Evolutionary conservation across 352 stramenopile species (phyloP).

Genomic region (Phytophthora hybrid): DNA sequence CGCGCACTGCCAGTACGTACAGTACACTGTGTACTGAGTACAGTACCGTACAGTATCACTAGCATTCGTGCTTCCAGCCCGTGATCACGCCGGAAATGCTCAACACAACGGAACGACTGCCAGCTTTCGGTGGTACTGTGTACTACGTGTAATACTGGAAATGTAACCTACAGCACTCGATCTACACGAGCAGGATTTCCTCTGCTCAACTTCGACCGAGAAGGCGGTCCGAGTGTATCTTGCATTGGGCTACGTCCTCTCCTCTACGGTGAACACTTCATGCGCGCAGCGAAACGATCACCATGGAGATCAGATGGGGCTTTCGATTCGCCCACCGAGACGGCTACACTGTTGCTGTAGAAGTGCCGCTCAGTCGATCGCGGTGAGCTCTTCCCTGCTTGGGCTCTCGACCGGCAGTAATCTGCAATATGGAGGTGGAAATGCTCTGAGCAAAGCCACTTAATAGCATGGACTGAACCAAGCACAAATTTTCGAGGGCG

Average conservation of each 20-base stretch:
- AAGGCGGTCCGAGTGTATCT: neutral
- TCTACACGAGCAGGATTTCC: neutral
- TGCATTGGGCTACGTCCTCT: neutral
- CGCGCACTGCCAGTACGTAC: conserved; percentile 1
- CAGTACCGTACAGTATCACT: conserved; percentile 6
- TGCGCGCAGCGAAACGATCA: conserved; percentile 4
- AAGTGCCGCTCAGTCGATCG: conserved; percentile 6
- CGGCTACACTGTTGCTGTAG: neutral
- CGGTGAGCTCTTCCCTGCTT: conserved; percentile 14
- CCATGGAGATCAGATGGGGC: conserved; percentile 22
- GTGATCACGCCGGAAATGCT: conserved; percentile 13
- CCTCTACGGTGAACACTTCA: neutral
- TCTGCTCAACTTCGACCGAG: too few relatives aligned
- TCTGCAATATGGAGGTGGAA: conserved; percentile 22
- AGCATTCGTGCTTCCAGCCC: neutral
- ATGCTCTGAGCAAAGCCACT: conserved; percentile 28
- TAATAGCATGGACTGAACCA: conserved; percentile 19
- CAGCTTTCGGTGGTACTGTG: conserved; percentile 1
- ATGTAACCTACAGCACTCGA: neutral
- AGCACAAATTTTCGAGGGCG: conserved; percentile 5
- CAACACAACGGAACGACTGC: neutral
- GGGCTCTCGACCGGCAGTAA: conserved; percentile 12
- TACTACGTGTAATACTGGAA: neutral
- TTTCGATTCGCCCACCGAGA: conserved; percentile 30
- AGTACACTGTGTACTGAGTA: too few relatives aligned